Percentiles rank a stretch among this genome's conserved stretches.
phyloP scores from a whole-genome alignment of 495 filamentous ascomycete genomes.

The Trichoderma virens region DNA sequence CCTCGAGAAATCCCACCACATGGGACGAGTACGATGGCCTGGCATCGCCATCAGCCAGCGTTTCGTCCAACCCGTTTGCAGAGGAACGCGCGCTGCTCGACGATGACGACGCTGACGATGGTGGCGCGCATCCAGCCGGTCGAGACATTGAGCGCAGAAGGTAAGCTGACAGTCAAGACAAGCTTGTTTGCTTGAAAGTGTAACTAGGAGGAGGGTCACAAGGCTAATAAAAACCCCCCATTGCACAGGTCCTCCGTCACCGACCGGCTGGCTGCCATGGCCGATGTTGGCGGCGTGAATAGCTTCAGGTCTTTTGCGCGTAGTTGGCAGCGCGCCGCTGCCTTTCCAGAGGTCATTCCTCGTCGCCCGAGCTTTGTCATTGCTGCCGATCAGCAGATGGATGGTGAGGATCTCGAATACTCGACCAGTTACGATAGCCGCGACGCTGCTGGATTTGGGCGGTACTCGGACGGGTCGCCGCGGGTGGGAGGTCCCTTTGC shows the following conservation, averaged over 20 bases:
- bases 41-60: conserved; percentile 29
- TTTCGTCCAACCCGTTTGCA: conserved; percentile 24
- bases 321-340: conserved; percentile 88
- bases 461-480: conserved; percentile 29
- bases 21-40: conserved; percentile 44
- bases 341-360: conserved; percentile 77
- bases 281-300: conserved; percentile 84
- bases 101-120: conserved; percentile 23
- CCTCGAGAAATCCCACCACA: conserved; percentile 36
- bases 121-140: conserved; percentile 12
- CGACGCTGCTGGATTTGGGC: conserved; percentile 28
- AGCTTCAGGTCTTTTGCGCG: conserved; percentile 90
- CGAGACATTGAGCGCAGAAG: conserved; percentile 3
- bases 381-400: conserved; percentile 37
- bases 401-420: conserved; percentile 26
- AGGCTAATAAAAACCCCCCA: too few species aligned
- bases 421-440: conserved; percentile 27
- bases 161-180: conserved; percentile 1
- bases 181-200: not conserved
- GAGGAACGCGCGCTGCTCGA: conserved; percentile 36
- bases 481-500: conserved; percentile 16
- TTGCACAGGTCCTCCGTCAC: conserved; percentile 62
- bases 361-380: conserved; percentile 64
- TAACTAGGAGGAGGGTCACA: too few species aligned
- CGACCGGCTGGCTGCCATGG: conserved; percentile 55